phyloP scores from a whole-genome alignment of 2,329 filamentous ascomycete genomes.

The Onygenales sp. region DNA sequence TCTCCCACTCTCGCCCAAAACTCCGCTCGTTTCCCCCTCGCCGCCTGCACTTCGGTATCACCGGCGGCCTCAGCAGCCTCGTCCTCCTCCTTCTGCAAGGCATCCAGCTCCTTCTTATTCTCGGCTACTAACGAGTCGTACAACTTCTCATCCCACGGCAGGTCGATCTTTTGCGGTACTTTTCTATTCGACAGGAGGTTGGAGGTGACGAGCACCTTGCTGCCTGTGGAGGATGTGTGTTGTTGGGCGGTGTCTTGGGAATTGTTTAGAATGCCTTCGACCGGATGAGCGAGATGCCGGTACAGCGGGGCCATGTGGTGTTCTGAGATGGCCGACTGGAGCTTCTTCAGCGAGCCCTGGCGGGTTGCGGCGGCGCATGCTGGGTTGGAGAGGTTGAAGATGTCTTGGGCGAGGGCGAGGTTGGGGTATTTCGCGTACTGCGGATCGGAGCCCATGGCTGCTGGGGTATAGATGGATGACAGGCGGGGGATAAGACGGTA shows the following conservation, averaged over 20 bases:
- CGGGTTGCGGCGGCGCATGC: constrained; percentile 43
- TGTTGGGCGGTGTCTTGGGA: constrained; percentile 47
- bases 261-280: constrained; percentile 66
- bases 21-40: constrained; percentile 87
- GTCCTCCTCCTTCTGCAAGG: constrained; percentile 76
- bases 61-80: constrained; percentile 93
- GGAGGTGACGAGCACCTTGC: constrained; percentile 49
- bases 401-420: constrained; percentile 55
- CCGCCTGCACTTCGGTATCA: constrained; percentile 88
- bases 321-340: constrained; percentile 55
- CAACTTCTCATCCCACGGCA: constrained; percentile 85
- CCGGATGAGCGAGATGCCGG: constrained; percentile 54
- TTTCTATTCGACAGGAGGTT: constrained; percentile 68
- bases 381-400: constrained; percentile 58
- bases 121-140: constrained; percentile 69
- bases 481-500: neutral
- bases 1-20: constrained; percentile 94
- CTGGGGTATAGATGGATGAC: constrained; percentile 1
- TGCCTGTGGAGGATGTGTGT: constrained; percentile 30
- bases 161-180: constrained; percentile 52
- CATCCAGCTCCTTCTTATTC: constrained; percentile 68
- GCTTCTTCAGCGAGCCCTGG: constrained; percentile 48
- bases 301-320: constrained; percentile 61
- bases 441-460: constrained; percentile 49
- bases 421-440: constrained; percentile 57